Evolutionary conservation across 1,139 yeast genomes (phyloP), one percentile per base, ranked within the genome.

Genomic region (Kodamaea fungicola): DNA sequence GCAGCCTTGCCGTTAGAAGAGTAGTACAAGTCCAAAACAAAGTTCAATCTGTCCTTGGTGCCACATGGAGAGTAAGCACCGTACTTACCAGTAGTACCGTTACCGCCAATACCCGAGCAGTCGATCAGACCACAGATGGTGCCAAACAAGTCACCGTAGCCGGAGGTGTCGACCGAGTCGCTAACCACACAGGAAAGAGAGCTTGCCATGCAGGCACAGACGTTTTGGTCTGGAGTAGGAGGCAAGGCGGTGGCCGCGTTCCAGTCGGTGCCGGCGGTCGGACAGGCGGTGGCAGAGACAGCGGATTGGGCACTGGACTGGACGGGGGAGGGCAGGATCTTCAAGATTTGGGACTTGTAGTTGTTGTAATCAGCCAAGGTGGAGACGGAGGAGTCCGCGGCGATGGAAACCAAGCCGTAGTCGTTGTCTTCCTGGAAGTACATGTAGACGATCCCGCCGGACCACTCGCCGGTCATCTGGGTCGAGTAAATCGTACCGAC

Each of bases 381-480:
- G 31, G 67, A 59, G 12, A 80, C 65, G 3, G 55, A 41, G 12
- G 71, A 55, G 37, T 64, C 66, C 6, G 71, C 56, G 37, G 64
- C 66, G 39, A 84, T 63, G 21, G 71, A 61, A 12, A 83, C 92
- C 49, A 85, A 67, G 26, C 95, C 95, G 51, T 83, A 85, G 56
- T 80, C 62, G 54, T 81, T 47, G 21, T 70, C 69, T 55, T 84
- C 92, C 50, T 83, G 74, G 30, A 84, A 73, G 62, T 74, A 85
- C 67, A 85, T 89, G 62, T 83, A 85, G 6, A 83, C 83, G 41
- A 85, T 68, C 19, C 94, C 95, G 50, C 95, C 95, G 31, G 59
- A 54, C 60, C 60, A 57, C 24, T 51, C 49, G 37, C 43, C 43
- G 28, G 54, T 49, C 54, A 51, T 83, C 36, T 80, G 67, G 39